Evolutionary conservation across 257 asterid species (phyloP), one percentile per base, ranked within the genome.

Genomic region (Catharanthus roseus): DNA sequence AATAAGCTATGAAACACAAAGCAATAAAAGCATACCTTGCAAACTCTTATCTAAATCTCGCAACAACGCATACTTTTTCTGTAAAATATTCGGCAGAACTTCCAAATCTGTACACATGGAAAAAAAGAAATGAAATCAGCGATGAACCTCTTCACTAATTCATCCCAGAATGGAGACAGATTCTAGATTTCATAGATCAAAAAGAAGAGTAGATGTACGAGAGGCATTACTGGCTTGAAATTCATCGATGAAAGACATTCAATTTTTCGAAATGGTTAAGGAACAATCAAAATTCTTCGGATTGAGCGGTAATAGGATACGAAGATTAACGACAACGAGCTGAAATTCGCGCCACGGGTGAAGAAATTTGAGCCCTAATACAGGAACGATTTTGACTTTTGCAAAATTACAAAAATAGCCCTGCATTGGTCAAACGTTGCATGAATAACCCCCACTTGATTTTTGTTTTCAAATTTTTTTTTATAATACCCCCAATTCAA

Each of bases 11-110:
- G 42, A 38, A n/a, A n/a, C n/a, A n/a, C n/a, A n/a, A n/a, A n/a
- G n/a, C n/a, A n/a, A n/a, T n/a, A n/a, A n/a, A n/a, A n/a, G n/a
- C 78, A 65, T 82, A 92, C 99, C 99, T 81, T 87, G 97, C 65
- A 91, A 74, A 72, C 99, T 93, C 75, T 85, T 91, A 79, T 93
- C 96, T 76, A 93, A 82, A 71, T 93, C 96, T 15, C 88, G 93
- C 82, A 93, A 72, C 57, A 93, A 82, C 2, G 87, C 87, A 74
- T 93, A 93, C 79, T 93, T 93, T 86, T 91, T 85, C 77, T 82
- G 91, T 70, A 93, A 71, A 76, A 87, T 88, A 55, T 79, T 86
- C 1, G 99, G 99, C 28, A 93, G 78, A n/a, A 90, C 97, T 81
- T 85, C 97, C 75, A 93, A 82, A 82, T 91, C 98, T 92, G 83